Conservation (phyloP, 495 filamentous ascomycete species). For the Darksidea phi region DNA sequence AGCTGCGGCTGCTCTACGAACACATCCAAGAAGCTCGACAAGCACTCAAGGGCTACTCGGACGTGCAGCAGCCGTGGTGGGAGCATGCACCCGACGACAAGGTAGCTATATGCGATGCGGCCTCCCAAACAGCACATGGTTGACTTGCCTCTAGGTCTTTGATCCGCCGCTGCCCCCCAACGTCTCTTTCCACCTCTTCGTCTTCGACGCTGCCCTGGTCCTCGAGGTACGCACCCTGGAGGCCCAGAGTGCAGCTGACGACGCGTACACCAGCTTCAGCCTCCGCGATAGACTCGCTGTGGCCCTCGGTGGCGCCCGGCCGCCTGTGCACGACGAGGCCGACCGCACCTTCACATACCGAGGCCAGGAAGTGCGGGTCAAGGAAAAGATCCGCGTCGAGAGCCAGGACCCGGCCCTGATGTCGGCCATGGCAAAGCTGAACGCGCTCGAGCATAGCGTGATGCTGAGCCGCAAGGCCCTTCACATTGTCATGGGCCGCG, state of each 20-base stretch:
- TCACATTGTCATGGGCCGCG: constrained; percentile 75
- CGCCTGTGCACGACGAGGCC: constrained; percentile 66
- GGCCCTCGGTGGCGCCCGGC: constrained; percentile 54
- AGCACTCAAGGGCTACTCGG: constrained; percentile 58
- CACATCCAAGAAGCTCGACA: constrained; percentile 68
- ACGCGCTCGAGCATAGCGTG: constrained; percentile 73
- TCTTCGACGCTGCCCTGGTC: constrained; percentile 74
- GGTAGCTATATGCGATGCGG: constrained; percentile 37
- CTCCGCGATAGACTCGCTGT: constrained; percentile 56
- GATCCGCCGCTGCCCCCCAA: constrained; percentile 58
- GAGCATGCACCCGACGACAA: constrained; percentile 54
- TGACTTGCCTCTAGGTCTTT: constrained; percentile 47
- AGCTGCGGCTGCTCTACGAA: constrained; percentile 73
- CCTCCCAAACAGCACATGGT: neutral
- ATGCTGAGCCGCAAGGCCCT: constrained; percentile 67
- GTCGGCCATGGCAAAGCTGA: constrained; percentile 83
- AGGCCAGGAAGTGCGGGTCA: constrained; percentile 76
- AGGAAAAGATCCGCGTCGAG: constrained; percentile 87
- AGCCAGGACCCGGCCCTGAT: constrained; percentile 87
- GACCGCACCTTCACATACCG: constrained; percentile 64
- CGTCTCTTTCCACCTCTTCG: constrained; percentile 71
- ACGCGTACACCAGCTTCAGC: constrained; percentile 57
- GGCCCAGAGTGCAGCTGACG: constrained; percentile 52
- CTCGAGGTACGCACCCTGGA: constrained; percentile 80
- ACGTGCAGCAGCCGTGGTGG: constrained; percentile 57